These are phyloP conservation scores for Candida easanensis DNA, from an alignment of 805 yeast species.

Conservation along the genomic window DNA sequence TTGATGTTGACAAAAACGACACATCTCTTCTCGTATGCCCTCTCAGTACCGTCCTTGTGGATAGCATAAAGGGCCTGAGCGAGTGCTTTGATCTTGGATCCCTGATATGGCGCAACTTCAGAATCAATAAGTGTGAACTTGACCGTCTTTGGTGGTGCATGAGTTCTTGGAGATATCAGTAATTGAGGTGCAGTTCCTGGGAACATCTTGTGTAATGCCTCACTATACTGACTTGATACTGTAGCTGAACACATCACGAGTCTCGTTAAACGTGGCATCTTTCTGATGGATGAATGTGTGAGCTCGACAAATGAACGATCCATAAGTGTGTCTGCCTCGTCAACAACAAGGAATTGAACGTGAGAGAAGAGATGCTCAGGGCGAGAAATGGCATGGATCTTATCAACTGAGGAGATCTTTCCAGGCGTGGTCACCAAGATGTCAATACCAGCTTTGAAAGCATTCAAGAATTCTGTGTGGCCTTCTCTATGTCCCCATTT, in stretches of 20 bases:
- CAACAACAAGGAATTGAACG: constrained; percentile 68
- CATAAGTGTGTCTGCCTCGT: constrained; percentile 92
- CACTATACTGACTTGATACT: constrained; percentile 73
- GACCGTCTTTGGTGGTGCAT: constrained; percentile 75
- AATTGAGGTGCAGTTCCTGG: constrained; percentile 66
- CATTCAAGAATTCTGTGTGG: constrained; percentile 48
- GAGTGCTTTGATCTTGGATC: constrained; percentile 78
- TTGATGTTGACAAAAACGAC: constrained; percentile 82
- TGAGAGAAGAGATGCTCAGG: constrained; percentile 39
- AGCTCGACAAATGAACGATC: constrained; percentile 73
- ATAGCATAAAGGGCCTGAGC: constrained; percentile 89
- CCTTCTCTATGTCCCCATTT: constrained; percentile 65
- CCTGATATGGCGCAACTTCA: constrained; percentile 72
- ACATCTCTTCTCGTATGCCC: constrained; percentile 71
- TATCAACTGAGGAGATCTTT: constrained; percentile 46
- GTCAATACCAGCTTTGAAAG: constrained; percentile 58
- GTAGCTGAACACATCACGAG: constrained; percentile 87
- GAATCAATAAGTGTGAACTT: constrained; percentile 77
- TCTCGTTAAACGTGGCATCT: constrained; percentile 54
- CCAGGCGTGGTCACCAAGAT: constrained; percentile 85
- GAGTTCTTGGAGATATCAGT: constrained; percentile 66
- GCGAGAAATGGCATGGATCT: constrained; percentile 33
- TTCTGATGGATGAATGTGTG: constrained; percentile 53
- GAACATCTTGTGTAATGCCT: constrained; percentile 54
- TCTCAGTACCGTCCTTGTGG: constrained; percentile 78